Percentiles rank a stretch among this genome's conserved stretches.
These are phyloP conservation scores for Calvatia gigantea DNA, from an alignment of 768 basidiomycete species.

Conservation along the genomic window DNA sequence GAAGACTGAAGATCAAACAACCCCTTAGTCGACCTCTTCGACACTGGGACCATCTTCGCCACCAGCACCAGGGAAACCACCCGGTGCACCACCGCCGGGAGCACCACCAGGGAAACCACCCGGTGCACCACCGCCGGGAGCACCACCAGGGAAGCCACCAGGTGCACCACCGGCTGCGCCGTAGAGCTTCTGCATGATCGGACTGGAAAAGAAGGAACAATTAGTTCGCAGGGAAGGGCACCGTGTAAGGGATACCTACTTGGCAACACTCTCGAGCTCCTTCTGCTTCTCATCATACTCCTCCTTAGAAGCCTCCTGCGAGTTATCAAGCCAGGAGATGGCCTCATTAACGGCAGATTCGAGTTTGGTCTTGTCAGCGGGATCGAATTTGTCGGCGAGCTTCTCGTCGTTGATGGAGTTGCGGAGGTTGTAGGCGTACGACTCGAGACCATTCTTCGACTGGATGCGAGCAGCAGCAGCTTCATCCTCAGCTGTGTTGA, in stretches of 20 bases:
- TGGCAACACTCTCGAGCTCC: constrained; percentile 84
- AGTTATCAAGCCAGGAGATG: constrained; percentile 81
- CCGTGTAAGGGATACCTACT: constrained; percentile 27
- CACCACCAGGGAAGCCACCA: constrained; percentile 61
- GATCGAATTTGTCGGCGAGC: constrained; percentile 83
- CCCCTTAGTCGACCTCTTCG: constrained; percentile 80
- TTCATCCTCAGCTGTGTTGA: constrained; percentile 72
- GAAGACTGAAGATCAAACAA: constrained; percentile 12
- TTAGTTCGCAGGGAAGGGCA: neutral
- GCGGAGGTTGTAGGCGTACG: constrained; percentile 92
- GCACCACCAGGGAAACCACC: constrained; percentile 62
- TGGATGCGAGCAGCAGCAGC: constrained; percentile 79
- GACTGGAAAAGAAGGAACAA: constrained; percentile 25
- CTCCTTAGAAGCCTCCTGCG: constrained; percentile 89
- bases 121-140: constrained; percentile 57
- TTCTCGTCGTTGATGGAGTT: constrained; percentile 86
- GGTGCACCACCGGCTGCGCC: constrained; percentile 65
- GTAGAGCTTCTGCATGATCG: constrained; percentile 73
- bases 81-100: constrained; percentile 52
- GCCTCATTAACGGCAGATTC: constrained; percentile 78
- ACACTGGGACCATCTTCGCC: constrained; percentile 85
- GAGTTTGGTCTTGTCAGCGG: constrained; percentile 82
- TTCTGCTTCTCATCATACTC: constrained; percentile 93
- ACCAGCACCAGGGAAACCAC: constrained; percentile 56
- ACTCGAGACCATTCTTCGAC: constrained; percentile 91